A percentile compares a stretch with the other conserved stretches of the same genome.
phyloP scores from a whole-genome alignment of 495 filamentous ascomycete species.

The Talaromyces liani region DNA sequence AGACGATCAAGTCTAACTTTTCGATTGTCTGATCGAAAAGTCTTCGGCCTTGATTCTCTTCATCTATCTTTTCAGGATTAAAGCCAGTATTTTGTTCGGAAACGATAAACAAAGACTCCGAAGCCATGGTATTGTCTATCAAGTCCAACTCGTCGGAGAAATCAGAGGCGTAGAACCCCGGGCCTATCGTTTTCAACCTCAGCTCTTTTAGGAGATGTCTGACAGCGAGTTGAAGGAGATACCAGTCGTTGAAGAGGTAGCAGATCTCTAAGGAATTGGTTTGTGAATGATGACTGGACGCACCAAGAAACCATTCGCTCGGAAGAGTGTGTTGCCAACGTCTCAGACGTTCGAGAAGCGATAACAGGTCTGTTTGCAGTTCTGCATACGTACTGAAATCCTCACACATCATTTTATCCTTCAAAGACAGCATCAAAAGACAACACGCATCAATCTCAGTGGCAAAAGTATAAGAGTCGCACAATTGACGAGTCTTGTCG shows the following conservation, averaged over 20 bases:
- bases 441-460: constrained; percentile 1
- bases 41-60: neutral
- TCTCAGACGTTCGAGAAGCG: neutral
- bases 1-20: neutral
- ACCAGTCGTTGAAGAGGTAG: constrained; percentile 4
- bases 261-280: neutral
- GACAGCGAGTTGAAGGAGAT: neutral
- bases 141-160: constrained; percentile 1
- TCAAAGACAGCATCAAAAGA: neutral
- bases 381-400: neutral
- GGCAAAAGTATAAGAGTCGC: constrained; percentile 4
- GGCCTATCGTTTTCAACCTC: neutral
- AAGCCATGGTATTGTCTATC: constrained; percentile 4
- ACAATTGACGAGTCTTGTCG: neutral
- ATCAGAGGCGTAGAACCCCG: neutral
- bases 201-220: constrained; percentile 1
- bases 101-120: neutral
- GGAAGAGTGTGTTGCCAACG: neutral
- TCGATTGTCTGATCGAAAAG: neutral
- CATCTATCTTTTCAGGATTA: neutral
- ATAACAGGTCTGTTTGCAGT: neutral
- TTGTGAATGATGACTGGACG: neutral
- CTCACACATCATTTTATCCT: neutral
- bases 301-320: neutral
- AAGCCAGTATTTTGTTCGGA: neutral